Conservation (phyloP, 352 stramenopile genomes). For the Pythium pyrilobum region DNA sequence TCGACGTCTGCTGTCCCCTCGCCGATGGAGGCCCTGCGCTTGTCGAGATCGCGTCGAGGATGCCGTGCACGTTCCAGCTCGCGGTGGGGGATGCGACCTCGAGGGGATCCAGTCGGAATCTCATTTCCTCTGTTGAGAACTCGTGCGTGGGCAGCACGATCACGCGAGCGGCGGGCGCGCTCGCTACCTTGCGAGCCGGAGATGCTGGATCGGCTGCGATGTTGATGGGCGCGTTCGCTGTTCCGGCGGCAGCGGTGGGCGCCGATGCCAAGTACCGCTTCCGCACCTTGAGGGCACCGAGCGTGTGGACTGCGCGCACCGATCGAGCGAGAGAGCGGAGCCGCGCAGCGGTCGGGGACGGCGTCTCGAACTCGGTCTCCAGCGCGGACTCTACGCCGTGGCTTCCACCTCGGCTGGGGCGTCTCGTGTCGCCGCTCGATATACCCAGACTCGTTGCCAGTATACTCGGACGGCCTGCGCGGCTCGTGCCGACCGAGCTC, state of each 20-base stretch:
- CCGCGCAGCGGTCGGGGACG: conserved; percentile 35
- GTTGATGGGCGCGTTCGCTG: conserved; percentile 3
- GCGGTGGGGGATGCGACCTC: not conserved
- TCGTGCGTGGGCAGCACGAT: conserved; percentile 25
- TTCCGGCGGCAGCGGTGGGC: conserved; percentile 13
- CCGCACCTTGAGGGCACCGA: conserved; percentile 31
- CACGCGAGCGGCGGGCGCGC: not conserved
- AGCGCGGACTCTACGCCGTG: not conserved
- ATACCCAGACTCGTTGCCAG: conserved; percentile 5
- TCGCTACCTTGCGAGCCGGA: not conserved
- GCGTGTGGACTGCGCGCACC: conserved; percentile 44
- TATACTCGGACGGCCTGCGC: not conserved
- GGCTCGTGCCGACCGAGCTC: not conserved
- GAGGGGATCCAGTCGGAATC: conserved; percentile 24
- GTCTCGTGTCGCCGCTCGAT: not conserved
- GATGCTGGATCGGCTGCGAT: not conserved
- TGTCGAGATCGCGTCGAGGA: not conserved
- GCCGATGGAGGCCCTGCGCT: not conserved
- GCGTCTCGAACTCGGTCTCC: conserved; percentile 15
- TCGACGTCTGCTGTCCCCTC: not conserved
- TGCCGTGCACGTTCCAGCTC: conserved; percentile 4
- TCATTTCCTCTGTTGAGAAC: conserved; percentile 34
- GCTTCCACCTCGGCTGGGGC: not conserved
- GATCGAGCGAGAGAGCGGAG: conserved; percentile 45
- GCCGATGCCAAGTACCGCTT: conserved; percentile 41